Conservation (phyloP, 2,329 filamentous ascomycete genomes). For the Mycosphaerella sp. region DNA sequence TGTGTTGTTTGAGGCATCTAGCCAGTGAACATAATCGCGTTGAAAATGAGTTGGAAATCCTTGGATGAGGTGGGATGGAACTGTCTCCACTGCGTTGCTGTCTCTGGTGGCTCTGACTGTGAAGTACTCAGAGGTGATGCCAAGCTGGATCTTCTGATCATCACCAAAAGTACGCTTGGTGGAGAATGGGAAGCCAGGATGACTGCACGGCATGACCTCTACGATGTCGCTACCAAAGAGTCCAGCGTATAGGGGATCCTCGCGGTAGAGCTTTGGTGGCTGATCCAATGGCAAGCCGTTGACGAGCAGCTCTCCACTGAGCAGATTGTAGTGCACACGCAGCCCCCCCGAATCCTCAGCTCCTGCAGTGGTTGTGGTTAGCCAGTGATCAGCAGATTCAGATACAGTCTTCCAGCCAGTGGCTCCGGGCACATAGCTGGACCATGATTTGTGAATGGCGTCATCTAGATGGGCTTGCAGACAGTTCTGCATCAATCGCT, state of each 20-base stretch:
- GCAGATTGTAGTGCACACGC: slow-evolving; percentile 40
- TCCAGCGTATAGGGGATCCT: slow-evolving; percentile 39
- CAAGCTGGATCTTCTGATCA: slow-evolving; percentile 50
- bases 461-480: slow-evolving; percentile 13
- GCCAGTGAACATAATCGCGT: slow-evolving; percentile 53
- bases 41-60: slow-evolving; percentile 51
- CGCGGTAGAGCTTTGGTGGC: slow-evolving; percentile 47
- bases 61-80: slow-evolving; percentile 32
- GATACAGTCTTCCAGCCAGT: slow-evolving; percentile 10
- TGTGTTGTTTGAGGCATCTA: slow-evolving; percentile 42
- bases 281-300: slow-evolving; percentile 46
- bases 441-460: slow-evolving; percentile 37
- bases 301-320: slow-evolving; percentile 46
- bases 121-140: slow-evolving; percentile 30
- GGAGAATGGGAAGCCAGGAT: slow-evolving; percentile 50
- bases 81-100: slow-evolving; percentile 32
- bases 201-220: slow-evolving; percentile 46
- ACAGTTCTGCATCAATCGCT: slow-evolving; percentile 5
- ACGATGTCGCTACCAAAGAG: slow-evolving; percentile 52
- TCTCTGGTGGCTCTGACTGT: slow-evolving; percentile 38
- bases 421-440: slow-evolving; percentile 27
- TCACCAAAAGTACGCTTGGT: slow-evolving; percentile 30
- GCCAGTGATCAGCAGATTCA: slow-evolving; percentile 15
- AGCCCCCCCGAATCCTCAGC: neutral
- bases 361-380: slow-evolving; percentile 23